Percentiles rank a stretch among this genome's conserved stretches.
Evolutionary conservation across 805 yeast species (phyloP).

Genomic region (Wickerhamiella kazuoi): DNA sequence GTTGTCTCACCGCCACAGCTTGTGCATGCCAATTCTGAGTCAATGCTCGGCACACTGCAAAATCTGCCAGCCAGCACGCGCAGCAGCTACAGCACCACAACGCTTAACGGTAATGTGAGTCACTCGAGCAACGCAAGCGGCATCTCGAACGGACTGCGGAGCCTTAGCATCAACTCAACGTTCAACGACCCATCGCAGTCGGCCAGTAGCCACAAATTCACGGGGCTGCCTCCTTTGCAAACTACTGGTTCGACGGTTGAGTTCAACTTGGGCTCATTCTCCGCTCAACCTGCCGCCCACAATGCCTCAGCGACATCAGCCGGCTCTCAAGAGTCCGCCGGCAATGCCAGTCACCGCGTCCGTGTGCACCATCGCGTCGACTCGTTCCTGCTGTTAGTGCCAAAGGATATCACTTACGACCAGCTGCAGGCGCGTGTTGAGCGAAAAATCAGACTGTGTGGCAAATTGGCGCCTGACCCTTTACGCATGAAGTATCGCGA

Average conservation of each 20-base stretch:
- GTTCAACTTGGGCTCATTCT: not conserved
- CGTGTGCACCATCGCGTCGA: conserved; percentile 21
- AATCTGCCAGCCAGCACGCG: not conserved
- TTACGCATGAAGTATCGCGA: conserved; percentile 64
- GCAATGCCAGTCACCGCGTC: conserved; percentile 12
- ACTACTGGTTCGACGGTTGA: not conserved
- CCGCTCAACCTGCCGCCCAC: not conserved
- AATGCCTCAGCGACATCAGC: not conserved
- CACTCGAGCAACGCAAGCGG: not conserved
- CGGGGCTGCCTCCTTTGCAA: not conserved
- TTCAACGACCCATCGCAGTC: not conserved
- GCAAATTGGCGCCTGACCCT: conserved; percentile 25
- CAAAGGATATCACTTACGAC: conserved; percentile 31
- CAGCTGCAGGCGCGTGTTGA: conserved; percentile 42
- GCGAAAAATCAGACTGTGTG: conserved; percentile 37
- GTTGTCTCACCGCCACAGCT: not conserved
- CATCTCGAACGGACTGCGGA: not conserved
- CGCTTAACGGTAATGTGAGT: not conserved
- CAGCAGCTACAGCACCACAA: not conserved
- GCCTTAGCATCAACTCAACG: not conserved
- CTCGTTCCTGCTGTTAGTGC: conserved; percentile 47
- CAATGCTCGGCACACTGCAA: not conserved
- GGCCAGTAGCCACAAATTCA: not conserved
- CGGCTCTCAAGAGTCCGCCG: not conserved
- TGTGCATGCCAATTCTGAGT: not conserved